Percentiles rank a stretch among this genome's conserved stretches.
These are phyloP conservation scores for Phlyctochytrium bullatum DNA, from an alignment of 192 early-diverging fungal species.

Conservation along the genomic window DNA sequence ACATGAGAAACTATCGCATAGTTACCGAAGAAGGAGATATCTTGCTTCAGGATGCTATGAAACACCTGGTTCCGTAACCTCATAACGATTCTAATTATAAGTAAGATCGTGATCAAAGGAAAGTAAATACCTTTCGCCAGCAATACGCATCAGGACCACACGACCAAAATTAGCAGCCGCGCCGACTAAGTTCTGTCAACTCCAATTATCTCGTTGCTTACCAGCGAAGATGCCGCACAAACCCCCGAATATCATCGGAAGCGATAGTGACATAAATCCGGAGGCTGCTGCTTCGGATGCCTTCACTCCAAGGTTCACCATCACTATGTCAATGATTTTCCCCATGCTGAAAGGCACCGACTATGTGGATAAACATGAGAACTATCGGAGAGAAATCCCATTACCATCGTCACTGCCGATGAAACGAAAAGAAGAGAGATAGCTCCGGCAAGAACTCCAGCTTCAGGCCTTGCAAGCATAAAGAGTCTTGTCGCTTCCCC, in stretches of 20 bases:
- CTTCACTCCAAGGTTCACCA: slow-evolving; percentile 18
- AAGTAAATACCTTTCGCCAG: slow-evolving; percentile 28
- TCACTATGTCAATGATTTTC: slow-evolving; percentile 38
- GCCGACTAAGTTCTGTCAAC: slow-evolving; percentile 29
- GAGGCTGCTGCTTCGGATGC: slow-evolving; percentile 11
- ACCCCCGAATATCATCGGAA: slow-evolving; percentile 24
- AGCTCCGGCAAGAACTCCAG: slow-evolving; percentile 11
- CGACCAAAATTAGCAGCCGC: slow-evolving; percentile 38
- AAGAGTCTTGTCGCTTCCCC: slow-evolving; percentile 15
- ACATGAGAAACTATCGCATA: neutral
- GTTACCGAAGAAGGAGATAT: slow-evolving; percentile 35
- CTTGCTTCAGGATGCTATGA: slow-evolving; percentile 35
- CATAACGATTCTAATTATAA: slow-evolving; percentile 22
- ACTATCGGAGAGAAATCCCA: neutral
- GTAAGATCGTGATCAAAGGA: slow-evolving; percentile 2
- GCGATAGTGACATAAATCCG: too few relatives aligned
- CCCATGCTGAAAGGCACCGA: slow-evolving; percentile 42
- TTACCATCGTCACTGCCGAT: slow-evolving; percentile 39
- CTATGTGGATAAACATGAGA: neutral
- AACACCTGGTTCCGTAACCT: slow-evolving; percentile 32
- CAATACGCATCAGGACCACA: slow-evolving; percentile 33
- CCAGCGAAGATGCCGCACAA: slow-evolving; percentile 2
- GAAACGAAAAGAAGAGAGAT: slow-evolving; percentile 25
- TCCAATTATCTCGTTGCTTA: neutral
- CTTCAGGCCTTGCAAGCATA: slow-evolving; percentile 28